phyloP scores from a whole-genome alignment of 2,329 filamentous ascomycete genomes.

The Rhinocladiella mackenziei region DNA sequence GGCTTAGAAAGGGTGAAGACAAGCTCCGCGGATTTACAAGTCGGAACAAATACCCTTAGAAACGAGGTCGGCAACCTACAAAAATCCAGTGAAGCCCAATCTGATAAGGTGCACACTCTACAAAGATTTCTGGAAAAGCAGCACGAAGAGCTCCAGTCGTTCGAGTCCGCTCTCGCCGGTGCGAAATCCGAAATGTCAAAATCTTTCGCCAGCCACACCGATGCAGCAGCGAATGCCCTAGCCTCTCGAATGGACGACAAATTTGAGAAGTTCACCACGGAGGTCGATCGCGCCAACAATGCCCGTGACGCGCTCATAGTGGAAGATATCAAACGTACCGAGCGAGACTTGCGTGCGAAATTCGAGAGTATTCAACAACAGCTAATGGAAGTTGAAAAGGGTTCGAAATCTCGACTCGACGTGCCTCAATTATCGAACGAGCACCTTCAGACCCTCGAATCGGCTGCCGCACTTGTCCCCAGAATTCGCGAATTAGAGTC shows the following conservation, averaged over 20 bases:
- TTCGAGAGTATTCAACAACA: constrained; percentile 1
- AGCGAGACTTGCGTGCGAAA: background rate
- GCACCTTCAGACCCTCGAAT: constrained; percentile 3
- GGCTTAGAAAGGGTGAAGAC: no score
- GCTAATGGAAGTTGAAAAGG: background rate
- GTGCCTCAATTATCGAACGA: background rate
- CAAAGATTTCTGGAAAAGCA: background rate
- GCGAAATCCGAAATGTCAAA: background rate
- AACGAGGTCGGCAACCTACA: no score
- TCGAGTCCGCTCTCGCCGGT: background rate
- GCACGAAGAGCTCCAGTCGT: background rate
- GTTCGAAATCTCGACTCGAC: background rate
- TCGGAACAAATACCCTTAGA: no score
- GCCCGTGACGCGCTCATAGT: background rate
- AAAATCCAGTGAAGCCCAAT: no score
- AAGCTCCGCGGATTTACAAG: no score
- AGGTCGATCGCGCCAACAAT: background rate
- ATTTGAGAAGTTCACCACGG: background rate
- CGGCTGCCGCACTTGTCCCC: background rate
- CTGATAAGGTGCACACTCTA: background rate
- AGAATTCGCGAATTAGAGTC: background rate
- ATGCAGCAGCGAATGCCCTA: background rate
- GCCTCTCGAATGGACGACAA: background rate
- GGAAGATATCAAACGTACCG: background rate
- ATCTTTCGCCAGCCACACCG: background rate